phyloP scores from a whole-genome alignment of 495 filamentous ascomycete species.

The Lophiotrema nucula region DNA sequence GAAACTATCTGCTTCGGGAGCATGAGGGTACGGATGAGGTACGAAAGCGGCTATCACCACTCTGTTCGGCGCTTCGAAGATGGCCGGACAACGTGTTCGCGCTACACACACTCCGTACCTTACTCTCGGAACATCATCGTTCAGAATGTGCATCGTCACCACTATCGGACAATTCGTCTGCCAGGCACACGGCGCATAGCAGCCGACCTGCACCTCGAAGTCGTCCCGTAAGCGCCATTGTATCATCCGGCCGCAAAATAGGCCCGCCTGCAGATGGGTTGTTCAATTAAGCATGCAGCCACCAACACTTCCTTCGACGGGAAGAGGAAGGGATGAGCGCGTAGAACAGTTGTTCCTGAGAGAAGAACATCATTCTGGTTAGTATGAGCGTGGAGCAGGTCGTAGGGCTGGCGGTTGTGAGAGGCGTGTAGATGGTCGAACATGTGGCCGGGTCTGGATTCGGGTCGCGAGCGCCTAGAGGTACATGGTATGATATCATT shows the following conservation, averaged over 20 bases:
- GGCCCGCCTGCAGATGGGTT: slow-evolving; percentile 13
- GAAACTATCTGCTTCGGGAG: background rate
- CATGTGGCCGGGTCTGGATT: background rate
- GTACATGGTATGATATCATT: too few relatives aligned
- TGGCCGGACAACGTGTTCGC: background rate
- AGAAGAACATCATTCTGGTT: too few relatives aligned
- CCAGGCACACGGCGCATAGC: too few relatives aligned
- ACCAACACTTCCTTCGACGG: slow-evolving; percentile 12
- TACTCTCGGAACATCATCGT: background rate
- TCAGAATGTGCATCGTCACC: too few relatives aligned
- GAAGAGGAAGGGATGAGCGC: slow-evolving; percentile 1
- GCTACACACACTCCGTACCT: background rate
- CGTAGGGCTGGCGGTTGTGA: slow-evolving; percentile 25
- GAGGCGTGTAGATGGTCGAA: background rate
- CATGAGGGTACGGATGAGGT: background rate
- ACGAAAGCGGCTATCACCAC: background rate
- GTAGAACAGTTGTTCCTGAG: slow-evolving; percentile 9
- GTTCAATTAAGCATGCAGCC: slow-evolving; percentile 30
- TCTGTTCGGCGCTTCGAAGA: background rate
- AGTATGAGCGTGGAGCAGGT: background rate
- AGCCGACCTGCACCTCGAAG: background rate
- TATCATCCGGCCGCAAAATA: background rate
- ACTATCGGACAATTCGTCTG: too few relatives aligned
- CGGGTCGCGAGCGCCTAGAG: slow-evolving; percentile 1
- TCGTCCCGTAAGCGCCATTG: slow-evolving; percentile 11